Evolutionary conservation across 305 asterid species (phyloP).

Genomic region (Nicotiana rustica): DNA sequence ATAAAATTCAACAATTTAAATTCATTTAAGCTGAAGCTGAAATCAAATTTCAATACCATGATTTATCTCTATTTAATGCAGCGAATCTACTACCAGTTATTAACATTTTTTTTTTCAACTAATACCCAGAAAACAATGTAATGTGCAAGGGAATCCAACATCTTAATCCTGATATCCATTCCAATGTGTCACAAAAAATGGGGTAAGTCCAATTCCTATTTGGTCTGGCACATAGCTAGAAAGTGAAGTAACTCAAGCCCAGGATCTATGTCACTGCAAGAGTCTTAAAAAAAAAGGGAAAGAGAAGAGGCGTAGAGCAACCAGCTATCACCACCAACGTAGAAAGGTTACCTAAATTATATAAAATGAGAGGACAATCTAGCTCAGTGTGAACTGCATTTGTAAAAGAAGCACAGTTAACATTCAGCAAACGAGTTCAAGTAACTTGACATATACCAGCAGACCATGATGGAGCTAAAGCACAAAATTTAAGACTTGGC

Average conservation of each 20-base stretch:
- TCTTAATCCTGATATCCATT: conserved; percentile 19
- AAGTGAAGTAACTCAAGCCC: not conserved
- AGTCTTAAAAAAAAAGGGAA: not conserved
- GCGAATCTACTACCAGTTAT: not conserved
- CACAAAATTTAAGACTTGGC: conserved; percentile 6
- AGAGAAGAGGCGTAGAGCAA: not conserved
- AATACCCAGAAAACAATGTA: not conserved
- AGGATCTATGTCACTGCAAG: not conserved
- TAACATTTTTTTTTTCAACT: conserved; percentile 8
- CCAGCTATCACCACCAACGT: not conserved
- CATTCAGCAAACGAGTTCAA: conserved; percentile 19
- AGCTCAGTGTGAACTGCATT: conserved; percentile 17
- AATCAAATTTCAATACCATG: not conserved
- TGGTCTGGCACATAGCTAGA: not conserved
- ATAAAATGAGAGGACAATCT: not conserved
- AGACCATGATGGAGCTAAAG: not conserved
- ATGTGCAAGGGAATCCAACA: conserved; percentile 26
- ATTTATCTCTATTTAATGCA: not conserved
- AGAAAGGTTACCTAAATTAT: not conserved
- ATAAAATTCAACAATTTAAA: conserved; percentile 20
- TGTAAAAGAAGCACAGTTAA: conserved; percentile 21
- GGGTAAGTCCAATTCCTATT: not conserved
- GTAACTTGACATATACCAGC: conserved; percentile 26
- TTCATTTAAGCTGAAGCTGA: not conserved
- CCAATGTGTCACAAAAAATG: conserved; percentile 9